Evolutionary conservation across 495 filamentous ascomycete genomes (phyloP).

Genomic region (Penicillium salamii): DNA sequence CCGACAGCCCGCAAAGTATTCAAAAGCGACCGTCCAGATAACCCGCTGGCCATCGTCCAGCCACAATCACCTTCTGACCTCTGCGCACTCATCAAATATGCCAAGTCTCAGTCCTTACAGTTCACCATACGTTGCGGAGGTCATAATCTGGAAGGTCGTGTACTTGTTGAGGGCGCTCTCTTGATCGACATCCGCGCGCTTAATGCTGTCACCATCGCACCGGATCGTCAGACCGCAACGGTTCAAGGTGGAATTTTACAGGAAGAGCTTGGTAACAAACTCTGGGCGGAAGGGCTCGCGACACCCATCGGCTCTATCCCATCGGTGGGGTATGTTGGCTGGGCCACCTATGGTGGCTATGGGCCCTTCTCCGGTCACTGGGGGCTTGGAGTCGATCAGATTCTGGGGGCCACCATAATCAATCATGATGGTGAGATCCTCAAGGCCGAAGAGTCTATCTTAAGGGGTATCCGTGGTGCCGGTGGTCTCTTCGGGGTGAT

Average conservation of each 20-base stretch:
- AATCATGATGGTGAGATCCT: slow-evolving; percentile 31
- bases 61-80: slow-evolving; percentile 32
- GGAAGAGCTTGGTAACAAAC: slow-evolving; percentile 19
- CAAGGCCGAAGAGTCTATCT: slow-evolving; percentile 25
- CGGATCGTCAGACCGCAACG: slow-evolving; percentile 19
- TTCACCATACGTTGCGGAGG: slow-evolving; percentile 40
- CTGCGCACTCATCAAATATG: slow-evolving; percentile 19
- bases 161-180: slow-evolving; percentile 21
- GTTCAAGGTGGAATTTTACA: slow-evolving; percentile 35
- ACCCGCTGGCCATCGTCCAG: slow-evolving; percentile 28
- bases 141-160: slow-evolving; percentile 32
- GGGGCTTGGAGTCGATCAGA: slow-evolving; percentile 42
- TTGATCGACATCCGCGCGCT: slow-evolving; percentile 40
- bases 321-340: slow-evolving; percentile 37
- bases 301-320: slow-evolving; percentile 27
- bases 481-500: slow-evolving; percentile 42
- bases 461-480: slow-evolving; percentile 36
- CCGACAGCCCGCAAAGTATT: slow-evolving; percentile 11
- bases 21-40: slow-evolving; percentile 11
- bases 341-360: slow-evolving; percentile 41
- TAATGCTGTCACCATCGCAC: slow-evolving; percentile 21
- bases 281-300: slow-evolving; percentile 26
- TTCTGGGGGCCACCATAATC: slow-evolving; percentile 37
- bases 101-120: slow-evolving; percentile 15
- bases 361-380: slow-evolving; percentile 31